These are phyloP conservation scores for Pichia cabralensis DNA, from an alignment of 805 yeast genomes.

Conservation along the genomic window DNA sequence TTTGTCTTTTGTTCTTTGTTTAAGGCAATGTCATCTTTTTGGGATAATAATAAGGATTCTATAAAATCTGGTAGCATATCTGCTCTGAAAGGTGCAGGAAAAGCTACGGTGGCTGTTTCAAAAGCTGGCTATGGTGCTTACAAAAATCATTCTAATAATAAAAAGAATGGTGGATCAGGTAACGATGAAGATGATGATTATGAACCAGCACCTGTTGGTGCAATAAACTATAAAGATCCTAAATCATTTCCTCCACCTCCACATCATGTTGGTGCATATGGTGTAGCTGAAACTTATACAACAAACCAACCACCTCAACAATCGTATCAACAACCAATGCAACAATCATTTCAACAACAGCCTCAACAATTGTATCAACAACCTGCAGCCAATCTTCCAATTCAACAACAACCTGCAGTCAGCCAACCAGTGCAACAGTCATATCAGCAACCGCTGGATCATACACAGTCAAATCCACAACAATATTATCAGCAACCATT, in stretches of 20 bases:
- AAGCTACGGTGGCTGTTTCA: slow-evolving; percentile 37
- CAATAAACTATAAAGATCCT: slow-evolving; percentile 16
- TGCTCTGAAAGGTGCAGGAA: slow-evolving; percentile 41
- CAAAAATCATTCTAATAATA: slow-evolving; percentile 28
- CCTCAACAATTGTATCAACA: slow-evolving; percentile 3
- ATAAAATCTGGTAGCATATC: slow-evolving; percentile 41
- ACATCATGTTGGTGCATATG: slow-evolving; percentile 8
- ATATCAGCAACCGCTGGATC: not conserved
- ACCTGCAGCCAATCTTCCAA: not conserved
- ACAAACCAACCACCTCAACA: slow-evolving; percentile 6
- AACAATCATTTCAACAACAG: slow-evolving; percentile 1
- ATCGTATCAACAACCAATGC: not conserved
- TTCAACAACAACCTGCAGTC: slow-evolving; percentile 1
- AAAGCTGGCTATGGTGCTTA: slow-evolving; percentile 39
- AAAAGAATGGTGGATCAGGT: slow-evolving; percentile 13
- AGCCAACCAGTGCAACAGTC: slow-evolving; percentile 11
- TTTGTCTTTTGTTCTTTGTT: not conserved
- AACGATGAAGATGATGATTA: slow-evolving; percentile 5
- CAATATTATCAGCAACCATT: slow-evolving; percentile 10
- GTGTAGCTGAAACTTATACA: slow-evolving; percentile 10
- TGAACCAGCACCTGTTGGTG: not conserved
- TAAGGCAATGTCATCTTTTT: slow-evolving; percentile 29
- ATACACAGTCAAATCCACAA: slow-evolving; percentile 7
- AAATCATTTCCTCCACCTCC: slow-evolving; percentile 14
- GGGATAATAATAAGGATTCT: slow-evolving; percentile 43